Evolutionary conservation across 805 yeast species (phyloP), one percentile per base, ranked within the genome.

Genomic region (Metschnikowia peoriensis): DNA sequence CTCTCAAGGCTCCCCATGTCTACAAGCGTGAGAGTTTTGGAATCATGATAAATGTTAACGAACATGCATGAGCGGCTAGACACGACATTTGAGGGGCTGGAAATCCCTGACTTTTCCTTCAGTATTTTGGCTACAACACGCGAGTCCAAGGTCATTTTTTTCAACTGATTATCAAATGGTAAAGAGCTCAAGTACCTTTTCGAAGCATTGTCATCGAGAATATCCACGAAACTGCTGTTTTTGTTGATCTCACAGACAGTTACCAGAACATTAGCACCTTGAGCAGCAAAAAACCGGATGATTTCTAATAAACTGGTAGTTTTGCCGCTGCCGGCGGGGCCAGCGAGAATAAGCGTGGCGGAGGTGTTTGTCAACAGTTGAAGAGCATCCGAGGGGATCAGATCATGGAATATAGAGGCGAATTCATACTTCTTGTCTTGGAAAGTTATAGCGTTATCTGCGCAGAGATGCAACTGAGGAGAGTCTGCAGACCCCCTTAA

Each of bases 1-100:
- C 61, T 63, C 50, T 69, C 73, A 51, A 63, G 63, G 3, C 71
- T 73, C 67, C 64, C 62, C 41, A 68, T 48, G 38, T 70, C 72
- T 41, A 69, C 59, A 38, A 62, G 61, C 2, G 70, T 63, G 9
- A 56, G 52, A 44, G 58, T 54, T 15, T 59, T 55, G 15, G 57
- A 55, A 37, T 57, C 59, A 37, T 56, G 53, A 52, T 58, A 60
- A 16, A 70, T 52, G 10, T 64, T 60, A 12, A 69, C 56, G 6
- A 70, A 55, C 39, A 70, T 51, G 49, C 71, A 66, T 6, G 70
- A 63, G 44, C 70, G 52, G 41, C 66, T 62, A 7, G 69, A 60
- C 17, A 52, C 55, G 4, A 55, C 49, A 38, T 63, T 63, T 43
- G 53, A 55, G 4, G 58, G 44, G 8, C 69, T 65, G n/a, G 57